Base-by-base conservation (phyloP, 2,329 filamentous ascomycete species). In the Talaromyces sp. region DNA sequence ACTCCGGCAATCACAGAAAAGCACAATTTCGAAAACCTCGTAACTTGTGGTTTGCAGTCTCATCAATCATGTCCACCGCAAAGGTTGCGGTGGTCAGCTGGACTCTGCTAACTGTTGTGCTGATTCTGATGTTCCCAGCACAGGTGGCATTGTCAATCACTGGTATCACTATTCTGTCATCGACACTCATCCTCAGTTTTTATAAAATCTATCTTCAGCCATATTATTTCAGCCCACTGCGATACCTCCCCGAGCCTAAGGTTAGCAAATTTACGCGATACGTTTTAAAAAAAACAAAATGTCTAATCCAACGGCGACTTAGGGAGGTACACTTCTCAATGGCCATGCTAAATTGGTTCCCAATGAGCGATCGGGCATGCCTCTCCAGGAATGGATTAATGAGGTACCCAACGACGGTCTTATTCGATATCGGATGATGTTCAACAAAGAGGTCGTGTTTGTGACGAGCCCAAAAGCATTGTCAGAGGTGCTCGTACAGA, bases 351-450 rank as follows among this genome's bases (percentile, higher is more conserved):
- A 54, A 16, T 23, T 60, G 4, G 46, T 60, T 35, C 58, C 58
- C 14, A 60, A 60, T 40, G 58, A 60, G 25, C 33, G 58, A 21
- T 60, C 58, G 18, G 58, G 58, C 7, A 60, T 60, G 58, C 58
- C 58, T n/a, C 31, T 60, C n/a, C 44, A 60, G 44, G 46, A 60
- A 39, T 60, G 58, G 58, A 60, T 60, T 21, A 60, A 60, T 28
- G 58, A 60, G 59, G 50, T 61, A 11, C 59, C 59, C 14, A 61
- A 61, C 28, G 33, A 61, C 16, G 59, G 59, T 2, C 48, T 61
- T 28, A 61, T 61, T 16, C 39, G 48, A 23, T 61, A 55, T 56
- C 59, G 59, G 7, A 56, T 55, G 52, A 44, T 40, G 37, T 46
- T 61, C 23, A 61, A 61, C 50, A 44, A 55, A n/a, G 59, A 61